A percentile compares a stretch with the other conserved stretches of the same genome.
Conservation (phyloP, 2,329 filamentous ascomycete genomes). For the Sporothrix euskadiensis region DNA sequence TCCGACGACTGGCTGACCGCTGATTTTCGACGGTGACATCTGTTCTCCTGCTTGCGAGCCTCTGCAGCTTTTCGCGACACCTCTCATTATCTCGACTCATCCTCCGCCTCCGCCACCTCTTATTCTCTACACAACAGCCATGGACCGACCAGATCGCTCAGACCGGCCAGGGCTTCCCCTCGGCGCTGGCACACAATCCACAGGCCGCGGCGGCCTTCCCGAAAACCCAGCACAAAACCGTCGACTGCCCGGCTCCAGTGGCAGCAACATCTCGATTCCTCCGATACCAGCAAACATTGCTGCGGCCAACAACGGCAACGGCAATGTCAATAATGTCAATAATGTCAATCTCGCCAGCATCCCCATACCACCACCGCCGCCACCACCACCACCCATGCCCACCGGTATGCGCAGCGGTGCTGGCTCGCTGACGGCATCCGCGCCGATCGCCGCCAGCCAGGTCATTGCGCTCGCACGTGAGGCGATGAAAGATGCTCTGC, state of each 20-base stretch:
- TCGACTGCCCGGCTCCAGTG: conserved; percentile 37
- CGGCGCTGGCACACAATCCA: conserved; percentile 27
- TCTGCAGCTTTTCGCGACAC: not conserved
- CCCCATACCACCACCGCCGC: conserved; percentile 42
- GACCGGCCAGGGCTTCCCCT: conserved; percentile 30
- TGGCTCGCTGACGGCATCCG: conserved; percentile 48
- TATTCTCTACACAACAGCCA: not conserved
- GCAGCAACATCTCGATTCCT: conserved; percentile 33
- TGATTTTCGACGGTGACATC: not conserved
- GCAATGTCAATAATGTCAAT: no score
- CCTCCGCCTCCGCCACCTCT: not conserved
- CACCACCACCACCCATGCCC: conserved; percentile 44
- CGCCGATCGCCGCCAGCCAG: conserved; percentile 60
- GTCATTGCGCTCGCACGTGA: conserved; percentile 66
- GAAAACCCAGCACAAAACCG: conserved; percentile 43
- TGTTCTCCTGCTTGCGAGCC: not conserved
- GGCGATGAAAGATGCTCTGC: conserved; percentile 66
- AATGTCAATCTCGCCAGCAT: conserved; percentile 37
- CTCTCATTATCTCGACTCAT: not conserved
- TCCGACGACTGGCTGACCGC: conserved; percentile 1
- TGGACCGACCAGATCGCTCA: conserved; percentile 32
- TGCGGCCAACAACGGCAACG: not conserved
- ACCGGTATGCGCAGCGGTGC: conserved; percentile 50
- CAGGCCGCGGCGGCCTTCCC: conserved; percentile 40
- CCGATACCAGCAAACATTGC: conserved; percentile 33